Evolutionary conservation across 345 rosid genomes (phyloP), one percentile per base, ranked within the genome.

Genomic region (Eucalyptus viminalis): DNA sequence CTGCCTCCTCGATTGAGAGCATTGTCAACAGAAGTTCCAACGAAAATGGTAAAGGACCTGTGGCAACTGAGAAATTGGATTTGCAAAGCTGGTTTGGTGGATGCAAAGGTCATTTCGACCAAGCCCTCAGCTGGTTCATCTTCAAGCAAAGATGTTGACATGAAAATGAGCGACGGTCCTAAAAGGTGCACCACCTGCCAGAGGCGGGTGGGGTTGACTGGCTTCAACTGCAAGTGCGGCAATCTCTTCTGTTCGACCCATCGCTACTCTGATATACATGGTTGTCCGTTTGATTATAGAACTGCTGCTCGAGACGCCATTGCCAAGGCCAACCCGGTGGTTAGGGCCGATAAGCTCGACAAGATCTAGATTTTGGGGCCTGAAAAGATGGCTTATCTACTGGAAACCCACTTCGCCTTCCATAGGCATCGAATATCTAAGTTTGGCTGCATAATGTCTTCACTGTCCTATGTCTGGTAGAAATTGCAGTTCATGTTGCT

Each of bases 211-310:
- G 97, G 97, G n/a, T 86, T 97, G 87, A 92, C 94, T 13, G 97
- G 97, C 80, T 97, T 96, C 65, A 91, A 89, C 62, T 96, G 98
- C 90, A 91, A 92, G 91, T 97, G 99, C 37, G 97, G 97, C 19
- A 88, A 92, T 90, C 90, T 92, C 86, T 97, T 93, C 91, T 97
- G 99, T 89, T 92, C 93, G 27, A 90, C 89, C 50, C 97, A 95
- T 91, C 96, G 98, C 16, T 94, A 96, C 92, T 94, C 97, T 3
- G 97, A 96, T 88, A 94, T 93, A 81, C 99, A 95, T 13, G 92
- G 90, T 58, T 97, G 99, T 86, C 91, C 94, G 3, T 96, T 92
- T 34, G 97, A 96, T 92, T 96, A 94, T 87, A 93, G 91, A 29
- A 89, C 91, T 67, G 93, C 94, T 40, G 97, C 89, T 31, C 94